phyloP scores from a whole-genome alignment of 441 rosid species.

The Populus hybrid region DNA sequence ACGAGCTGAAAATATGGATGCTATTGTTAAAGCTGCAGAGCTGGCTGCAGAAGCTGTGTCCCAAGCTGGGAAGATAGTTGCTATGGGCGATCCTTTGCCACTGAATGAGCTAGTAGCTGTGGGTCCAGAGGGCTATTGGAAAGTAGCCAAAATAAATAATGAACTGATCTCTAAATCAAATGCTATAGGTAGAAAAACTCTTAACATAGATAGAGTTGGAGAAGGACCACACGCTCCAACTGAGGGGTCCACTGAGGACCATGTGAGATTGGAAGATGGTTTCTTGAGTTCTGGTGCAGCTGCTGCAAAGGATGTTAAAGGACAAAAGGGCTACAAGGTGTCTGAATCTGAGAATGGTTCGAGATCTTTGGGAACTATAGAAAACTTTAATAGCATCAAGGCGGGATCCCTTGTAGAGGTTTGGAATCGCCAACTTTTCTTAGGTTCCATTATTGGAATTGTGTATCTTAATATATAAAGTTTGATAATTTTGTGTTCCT shows the following conservation, averaged over 20 bases:
- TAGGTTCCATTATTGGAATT: not conserved
- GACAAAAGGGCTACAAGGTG: slow-evolving; percentile 41
- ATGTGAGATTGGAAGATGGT: slow-evolving; percentile 38
- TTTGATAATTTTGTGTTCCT: not conserved
- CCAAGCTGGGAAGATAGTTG: slow-evolving; percentile 92
- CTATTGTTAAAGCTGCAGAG: slow-evolving; percentile 94
- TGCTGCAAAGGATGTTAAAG: slow-evolving; percentile 42
- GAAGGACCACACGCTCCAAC: slow-evolving; percentile 24
- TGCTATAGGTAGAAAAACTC: slow-evolving; percentile 25
- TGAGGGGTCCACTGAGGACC: slow-evolving; percentile 37
- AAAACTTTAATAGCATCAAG: slow-evolving; percentile 42
- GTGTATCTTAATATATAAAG: not conserved
- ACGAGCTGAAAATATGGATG: slow-evolving; percentile 94
- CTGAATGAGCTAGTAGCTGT: slow-evolving; percentile 60
- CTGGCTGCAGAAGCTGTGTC: slow-evolving; percentile 93
- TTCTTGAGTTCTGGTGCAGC: slow-evolving; percentile 34
- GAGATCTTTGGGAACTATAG: slow-evolving; percentile 35
- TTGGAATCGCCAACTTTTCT: slow-evolving; percentile 19
- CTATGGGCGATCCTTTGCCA: slow-evolving; percentile 74
- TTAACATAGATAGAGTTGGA: slow-evolving; percentile 13
- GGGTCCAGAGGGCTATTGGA: slow-evolving; percentile 79
- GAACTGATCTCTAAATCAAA: slow-evolving; percentile 32
- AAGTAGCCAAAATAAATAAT: slow-evolving; percentile 44
- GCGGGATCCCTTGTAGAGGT: slow-evolving; percentile 95
- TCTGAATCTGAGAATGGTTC: slow-evolving; percentile 45